Conservation (phyloP, 805 yeast species). For the Limtongozyma cylindracea region DNA sequence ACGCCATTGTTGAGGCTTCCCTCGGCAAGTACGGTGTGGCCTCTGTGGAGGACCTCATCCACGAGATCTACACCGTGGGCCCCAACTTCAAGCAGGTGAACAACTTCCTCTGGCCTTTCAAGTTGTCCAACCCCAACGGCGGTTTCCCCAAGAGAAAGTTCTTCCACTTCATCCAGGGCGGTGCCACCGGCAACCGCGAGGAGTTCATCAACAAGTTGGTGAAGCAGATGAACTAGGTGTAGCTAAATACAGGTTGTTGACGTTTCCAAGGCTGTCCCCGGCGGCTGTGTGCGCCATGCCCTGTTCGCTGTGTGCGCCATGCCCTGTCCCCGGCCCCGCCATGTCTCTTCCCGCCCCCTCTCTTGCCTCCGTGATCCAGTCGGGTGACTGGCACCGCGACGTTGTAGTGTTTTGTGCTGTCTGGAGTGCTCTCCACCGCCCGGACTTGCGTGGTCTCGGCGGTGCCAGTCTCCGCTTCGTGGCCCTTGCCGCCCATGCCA, state of each 20-base stretch:
- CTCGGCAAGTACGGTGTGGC: slow-evolving; percentile 85
- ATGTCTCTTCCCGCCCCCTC: slow-evolving; percentile 1
- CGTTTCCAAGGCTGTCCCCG: background rate
- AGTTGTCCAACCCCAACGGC: slow-evolving; percentile 89
- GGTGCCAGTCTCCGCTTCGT: no score
- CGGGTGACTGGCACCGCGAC: background rate
- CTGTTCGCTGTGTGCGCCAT: slow-evolving; percentile 1
- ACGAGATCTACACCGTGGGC: slow-evolving; percentile 90
- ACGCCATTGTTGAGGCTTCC: slow-evolving; percentile 66
- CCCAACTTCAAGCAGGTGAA: slow-evolving; percentile 97
- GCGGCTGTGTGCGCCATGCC: background rate
- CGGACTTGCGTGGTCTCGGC: no score
- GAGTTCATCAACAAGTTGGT: slow-evolving; percentile 84
- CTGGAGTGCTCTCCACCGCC: no score
- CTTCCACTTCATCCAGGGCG: slow-evolving; percentile 94
- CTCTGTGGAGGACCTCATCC: slow-evolving; percentile 84
- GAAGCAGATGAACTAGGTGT: slow-evolving; percentile 70
- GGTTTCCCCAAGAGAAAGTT: slow-evolving; percentile 97
- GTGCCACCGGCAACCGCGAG: slow-evolving; percentile 97
- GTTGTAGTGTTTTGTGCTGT: background rate
- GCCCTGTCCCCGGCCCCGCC: slow-evolving; percentile 1
- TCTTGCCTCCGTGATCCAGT: slow-evolving; percentile 1
- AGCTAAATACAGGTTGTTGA: slow-evolving; percentile 1
- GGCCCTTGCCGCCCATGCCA: background rate
- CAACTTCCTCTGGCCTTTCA: slow-evolving; percentile 98